Base-by-base conservation (phyloP, 805 yeast species). In the Candida namnaoensis region DNA sequence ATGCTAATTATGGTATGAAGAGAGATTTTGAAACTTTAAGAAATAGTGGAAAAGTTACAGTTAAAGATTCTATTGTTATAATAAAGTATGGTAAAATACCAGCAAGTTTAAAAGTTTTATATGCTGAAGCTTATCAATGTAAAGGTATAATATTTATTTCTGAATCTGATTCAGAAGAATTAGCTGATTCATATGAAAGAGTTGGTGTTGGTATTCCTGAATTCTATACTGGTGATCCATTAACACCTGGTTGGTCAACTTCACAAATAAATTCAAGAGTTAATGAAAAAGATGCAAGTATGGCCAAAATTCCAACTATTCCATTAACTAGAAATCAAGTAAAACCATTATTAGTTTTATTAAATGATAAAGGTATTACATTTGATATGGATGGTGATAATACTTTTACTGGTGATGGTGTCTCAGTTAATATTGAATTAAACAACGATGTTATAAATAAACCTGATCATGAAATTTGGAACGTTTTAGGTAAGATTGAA, bases 281-380 rank as follows among this genome's bases (percentile, higher is more conserved):
- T 14, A 62, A 60, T 12, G 64, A 78, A 63, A 59, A 66, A 5
- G 62, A 73, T 13, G 74, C 85, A 0, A 56, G 56, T 5, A 66
- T 75, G 2, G 84, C 95, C 1, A 71, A 77, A 14, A 76, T 91
- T 5, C 95, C 96, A 1, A 71, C 84, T 7, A 66, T 86, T 1
- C 90, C 96, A 0, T 64, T 88, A 8, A 81, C 95, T 0, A 80
- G 82, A 78, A 68, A 69, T 35, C 95, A 87, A 52, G 88, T 81
- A 4, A 55, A 53, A 24, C 63, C 49, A 34, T 65, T 76, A 25
- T 67, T 60, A 26, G 32, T 46, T 2, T 41, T 46, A 12, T 38
- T 65, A 8, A 32, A 40, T 1, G 40, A 41, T 5, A 41, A 45
- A 8, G 59, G 57, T 7, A 7, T 38, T 9, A 33, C 35, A 7